Evolutionary conservation across 257 asterid genomes (phyloP), one percentile per base, ranked within the genome.

Genomic region (Thymus quinquecostatus): DNA sequence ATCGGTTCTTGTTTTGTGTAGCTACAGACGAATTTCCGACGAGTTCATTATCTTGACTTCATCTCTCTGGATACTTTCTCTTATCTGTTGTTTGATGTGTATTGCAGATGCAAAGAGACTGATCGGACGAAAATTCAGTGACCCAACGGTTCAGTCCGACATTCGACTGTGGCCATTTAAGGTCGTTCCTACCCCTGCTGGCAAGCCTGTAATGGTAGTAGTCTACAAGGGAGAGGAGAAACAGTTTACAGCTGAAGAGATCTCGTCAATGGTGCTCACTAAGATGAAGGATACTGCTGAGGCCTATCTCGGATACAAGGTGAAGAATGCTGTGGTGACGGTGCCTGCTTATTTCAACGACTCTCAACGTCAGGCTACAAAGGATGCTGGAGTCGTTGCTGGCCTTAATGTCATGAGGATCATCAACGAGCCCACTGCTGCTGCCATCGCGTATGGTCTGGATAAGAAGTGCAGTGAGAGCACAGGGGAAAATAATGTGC

Each of bases 271-370:
- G 85, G 82, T 81, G 14, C 58, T 81, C 41, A 43, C 70, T 0
- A 81, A 81, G 72, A 77, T 81, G 85, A 69, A 70, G 54, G 82
- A 74, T 38, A 77, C 75, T 70, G 85, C 82, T 0, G 82, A 78
- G 70, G 85, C 85, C 0, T 78, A 44, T 65, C 80, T 81, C 12
- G 82, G 85, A 34, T 66, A 75, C 4, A 47, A 66, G 0, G 60
- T 77, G 6, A 77, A 81, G 76, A 81, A 81, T 13, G 82, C 78
- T 2, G 82, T 81, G 1, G 80, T 77, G 44, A 81, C 85, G 4
- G 82, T 81, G 14, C 85, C 85, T 0, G 82, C 82, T 0, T 73
- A 73, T 57, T 77, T 81, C 69, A 76, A 76, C 33, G 79, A 80
- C n/a, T 76, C 78, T 8, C 84, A 80, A 32, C 64, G 81, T 8